These are phyloP conservation scores for Ilyonectria sp. DNA, from an alignment of 2,329 filamentous ascomycete species.

Conservation along the genomic window DNA sequence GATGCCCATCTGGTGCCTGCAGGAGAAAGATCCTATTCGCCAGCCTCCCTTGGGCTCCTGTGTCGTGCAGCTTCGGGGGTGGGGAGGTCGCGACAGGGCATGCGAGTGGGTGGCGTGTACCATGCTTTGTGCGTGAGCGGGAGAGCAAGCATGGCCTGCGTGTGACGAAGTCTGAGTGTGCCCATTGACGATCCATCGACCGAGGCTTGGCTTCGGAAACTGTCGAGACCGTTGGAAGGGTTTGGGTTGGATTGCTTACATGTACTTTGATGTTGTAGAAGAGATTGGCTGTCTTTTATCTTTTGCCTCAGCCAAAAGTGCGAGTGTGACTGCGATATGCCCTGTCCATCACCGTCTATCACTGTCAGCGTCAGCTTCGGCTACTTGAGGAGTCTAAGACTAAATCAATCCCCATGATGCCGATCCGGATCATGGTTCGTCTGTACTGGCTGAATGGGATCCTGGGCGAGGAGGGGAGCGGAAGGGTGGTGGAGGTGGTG, in stretches of 20 bases:
- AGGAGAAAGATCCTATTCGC: slow-evolving; percentile 42
- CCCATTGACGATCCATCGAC: slow-evolving; percentile 1
- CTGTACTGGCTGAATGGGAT: not conserved
- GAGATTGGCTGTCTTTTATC: not conserved
- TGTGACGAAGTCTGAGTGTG: slow-evolving; percentile 6
- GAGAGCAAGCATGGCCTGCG: not conserved
- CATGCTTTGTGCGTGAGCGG: slow-evolving; percentile 9
- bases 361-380: slow-evolving; percentile 1
- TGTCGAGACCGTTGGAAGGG: slow-evolving; percentile 23
- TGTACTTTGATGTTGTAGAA: not conserved
- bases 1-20: slow-evolving; percentile 37
- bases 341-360: not conserved
- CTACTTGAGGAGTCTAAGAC: not conserved
- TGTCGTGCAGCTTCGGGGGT: slow-evolving; percentile 44
- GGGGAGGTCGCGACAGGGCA: slow-evolving; percentile 34
- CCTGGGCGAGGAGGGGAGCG: slow-evolving; percentile 21
- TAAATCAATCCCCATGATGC: slow-evolving; percentile 35
- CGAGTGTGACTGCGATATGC: not conserved
- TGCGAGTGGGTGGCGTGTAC: slow-evolving; percentile 31
- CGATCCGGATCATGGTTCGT: slow-evolving; percentile 30
- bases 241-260: slow-evolving; percentile 7
- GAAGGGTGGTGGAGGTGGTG: slow-evolving; percentile 7
- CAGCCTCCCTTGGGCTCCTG: slow-evolving; percentile 41
- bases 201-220: not conserved
- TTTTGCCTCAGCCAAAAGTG: not conserved